These are phyloP conservation scores for Coccomyxa subellipsoidea DNA, from an alignment of 163 green algal genomes.

Conservation along the genomic window DNA sequence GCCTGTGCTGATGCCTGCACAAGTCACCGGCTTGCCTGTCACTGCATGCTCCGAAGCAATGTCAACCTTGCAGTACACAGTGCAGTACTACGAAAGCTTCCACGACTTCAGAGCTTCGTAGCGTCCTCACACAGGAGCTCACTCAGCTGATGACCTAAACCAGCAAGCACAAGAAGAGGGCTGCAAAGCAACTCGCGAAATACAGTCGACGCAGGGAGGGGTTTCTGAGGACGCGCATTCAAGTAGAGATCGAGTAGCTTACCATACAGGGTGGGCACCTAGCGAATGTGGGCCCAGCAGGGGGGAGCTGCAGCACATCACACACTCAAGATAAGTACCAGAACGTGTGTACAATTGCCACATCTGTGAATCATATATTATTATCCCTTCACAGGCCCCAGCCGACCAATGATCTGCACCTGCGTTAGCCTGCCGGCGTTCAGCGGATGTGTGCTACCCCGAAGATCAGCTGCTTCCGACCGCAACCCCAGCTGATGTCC, in stretches of 20 bases:
- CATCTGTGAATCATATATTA: too few species aligned
- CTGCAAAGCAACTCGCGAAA: too few species aligned
- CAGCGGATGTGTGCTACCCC: not conserved
- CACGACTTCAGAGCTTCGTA: too few species aligned
- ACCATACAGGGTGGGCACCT: not conserved
- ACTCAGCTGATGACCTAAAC: too few species aligned
- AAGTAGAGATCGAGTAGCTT: not conserved
- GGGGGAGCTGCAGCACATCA: not conserved
- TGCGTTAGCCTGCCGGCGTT: not conserved
- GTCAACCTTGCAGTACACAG: not conserved
- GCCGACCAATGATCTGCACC: not conserved
- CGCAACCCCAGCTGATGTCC: not conserved
- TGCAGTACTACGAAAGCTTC: too few species aligned
- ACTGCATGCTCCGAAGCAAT: too few species aligned
- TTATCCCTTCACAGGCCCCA: too few species aligned
- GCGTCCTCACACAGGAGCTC: too few species aligned
- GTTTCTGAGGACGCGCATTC: not conserved
- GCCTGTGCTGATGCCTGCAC: conserved; percentile 1
- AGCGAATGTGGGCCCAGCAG: not conserved
- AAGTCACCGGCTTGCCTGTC: not conserved
- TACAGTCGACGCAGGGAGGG: not conserved
- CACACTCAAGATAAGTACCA: too few species aligned
- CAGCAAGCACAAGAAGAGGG: too few species aligned
- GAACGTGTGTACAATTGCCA: too few species aligned
- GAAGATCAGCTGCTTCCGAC: not conserved